These are phyloP conservation scores for Noccaea bulbosa DNA, from an alignment of 345 rosid species.

Conservation along the genomic window DNA sequence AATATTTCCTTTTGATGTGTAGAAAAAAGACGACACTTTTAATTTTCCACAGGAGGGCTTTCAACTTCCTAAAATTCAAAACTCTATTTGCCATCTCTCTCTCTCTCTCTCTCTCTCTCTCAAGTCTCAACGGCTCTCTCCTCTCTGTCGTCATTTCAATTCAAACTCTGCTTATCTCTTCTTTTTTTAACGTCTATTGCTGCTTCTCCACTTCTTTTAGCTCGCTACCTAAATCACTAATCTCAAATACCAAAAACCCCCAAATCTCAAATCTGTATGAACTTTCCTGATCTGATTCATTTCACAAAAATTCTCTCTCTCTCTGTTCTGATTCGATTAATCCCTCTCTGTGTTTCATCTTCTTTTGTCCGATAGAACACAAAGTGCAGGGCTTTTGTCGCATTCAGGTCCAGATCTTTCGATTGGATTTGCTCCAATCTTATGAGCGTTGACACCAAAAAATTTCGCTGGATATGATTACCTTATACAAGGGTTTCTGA, in stretches of 20 bases:
- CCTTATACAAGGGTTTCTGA: conserved; percentile 11
- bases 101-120: not conserved
- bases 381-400: conserved; percentile 27
- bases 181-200: conserved; percentile 23
- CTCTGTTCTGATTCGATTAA: not conserved
- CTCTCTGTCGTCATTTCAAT: conserved; percentile 43
- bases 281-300: conserved; percentile 28
- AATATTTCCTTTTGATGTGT: conserved; percentile 6
- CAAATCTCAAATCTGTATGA: conserved; percentile 21
- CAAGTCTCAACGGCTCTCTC: conserved; percentile 46
- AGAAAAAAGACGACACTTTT: conserved; percentile 24
- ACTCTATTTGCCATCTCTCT: conserved; percentile 29
- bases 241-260: conserved; percentile 1
- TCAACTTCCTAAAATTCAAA: conserved; percentile 40
- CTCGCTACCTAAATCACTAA: conserved; percentile 26
- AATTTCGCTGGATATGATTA: not conserved
- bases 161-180: conserved; percentile 26
- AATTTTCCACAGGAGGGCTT: conserved; percentile 39
- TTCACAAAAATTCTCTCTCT: not conserved
- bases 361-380: conserved; percentile 2
- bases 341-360: not conserved
- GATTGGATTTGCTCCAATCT: not conserved
- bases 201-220: conserved; percentile 25
- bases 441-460: not conserved
- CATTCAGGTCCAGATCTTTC: not conserved